Base-by-base conservation (phyloP, 1,284 basidiomycete species). In the Porogramme epimiltina region DNA sequence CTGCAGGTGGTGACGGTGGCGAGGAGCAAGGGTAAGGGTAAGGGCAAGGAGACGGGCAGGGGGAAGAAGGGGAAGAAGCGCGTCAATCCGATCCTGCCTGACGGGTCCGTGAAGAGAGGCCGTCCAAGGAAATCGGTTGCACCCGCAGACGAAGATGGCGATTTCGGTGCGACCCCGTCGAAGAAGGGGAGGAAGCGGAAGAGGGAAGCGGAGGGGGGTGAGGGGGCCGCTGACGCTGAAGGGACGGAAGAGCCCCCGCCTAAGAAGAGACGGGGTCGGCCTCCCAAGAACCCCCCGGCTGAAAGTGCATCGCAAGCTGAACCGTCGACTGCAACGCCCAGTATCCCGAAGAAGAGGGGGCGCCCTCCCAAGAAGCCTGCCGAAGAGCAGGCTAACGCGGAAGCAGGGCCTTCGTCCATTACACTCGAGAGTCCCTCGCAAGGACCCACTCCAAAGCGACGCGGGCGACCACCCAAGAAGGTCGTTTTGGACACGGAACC, bases 1-100 rank as follows among this genome's bases (percentile, higher is more conserved):
- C 76, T 85, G 52, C 80, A 87, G 57, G 62, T 66, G 10, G 77
- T 78, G 67, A 78, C 75, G 55, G 60, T 60, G 20, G 59, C 54
- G 45, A 54, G 45, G 34, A 48, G 39, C 5, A 37, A 37, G 16
- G 34, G 34, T 5, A 37, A 37, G 34, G 34, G 34, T 13, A 6
- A 5, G 8, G 19, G 15, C 13, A 42, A 49, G 40, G n/a, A n/a
- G n/a, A n/a, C n/a, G 16, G 34, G 34, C 5, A 37, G n/a, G 34
- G 34, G 34, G 8, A 6, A 5, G 8, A 18, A 8, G 15, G 37
- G 42, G 40, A 65, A 59, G 57, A 64, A 62, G 42, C 61, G 58
- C 19, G 55, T 55, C 42, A 67, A 67, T 41, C 65, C 66, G 2
- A 56, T 61, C 18, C 50, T 65, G 26, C 48, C 64, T 3, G 63